phyloP scores from a whole-genome alignment of 202 grass and related monocot species.

The Carex arenaria region DNA sequence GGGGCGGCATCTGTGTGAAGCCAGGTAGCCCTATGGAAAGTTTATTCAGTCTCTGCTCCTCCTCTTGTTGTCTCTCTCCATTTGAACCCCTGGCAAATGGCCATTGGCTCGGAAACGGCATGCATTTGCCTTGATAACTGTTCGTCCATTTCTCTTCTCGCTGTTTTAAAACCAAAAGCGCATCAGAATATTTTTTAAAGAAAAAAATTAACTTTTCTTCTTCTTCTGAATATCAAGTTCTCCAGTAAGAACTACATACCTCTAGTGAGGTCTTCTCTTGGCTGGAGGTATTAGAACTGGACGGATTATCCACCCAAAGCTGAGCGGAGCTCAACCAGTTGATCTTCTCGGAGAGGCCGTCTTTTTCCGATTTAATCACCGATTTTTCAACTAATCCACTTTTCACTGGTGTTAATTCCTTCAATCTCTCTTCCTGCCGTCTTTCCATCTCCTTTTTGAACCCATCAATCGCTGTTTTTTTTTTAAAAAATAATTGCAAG shows the following conservation, averaged over 20 bases:
- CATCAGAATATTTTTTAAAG: slow-evolving; percentile 3
- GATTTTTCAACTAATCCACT: slow-evolving; percentile 20
- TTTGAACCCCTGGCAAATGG: not conserved
- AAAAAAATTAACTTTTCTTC: slow-evolving; percentile 13
- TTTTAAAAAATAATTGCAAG: not conserved
- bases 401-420: slow-evolving; percentile 26
- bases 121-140: slow-evolving; percentile 4
- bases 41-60: slow-evolving; percentile 8
- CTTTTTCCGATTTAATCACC: slow-evolving; percentile 34
- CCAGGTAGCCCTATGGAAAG: slow-evolving; percentile 14
- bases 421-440: slow-evolving; percentile 20
- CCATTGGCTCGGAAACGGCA: slow-evolving; percentile 23
- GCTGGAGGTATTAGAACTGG: slow-evolving; percentile 36
- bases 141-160: slow-evolving; percentile 10
- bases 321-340: slow-evolving; percentile 97
- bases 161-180: not conserved
- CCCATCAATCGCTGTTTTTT: slow-evolving; percentile 65
- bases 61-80: slow-evolving; percentile 26
- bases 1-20: slow-evolving; percentile 19
- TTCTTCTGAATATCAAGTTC: slow-evolving; percentile 13
- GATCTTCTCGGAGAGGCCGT: slow-evolving; percentile 34
- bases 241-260: slow-evolving; percentile 1
- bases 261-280: slow-evolving; percentile 25
- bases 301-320: slow-evolving; percentile 65
- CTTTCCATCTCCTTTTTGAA: slow-evolving; percentile 55